Conservation (phyloP, 23 red algal species). For the Gracilaria gracilis region DNA sequence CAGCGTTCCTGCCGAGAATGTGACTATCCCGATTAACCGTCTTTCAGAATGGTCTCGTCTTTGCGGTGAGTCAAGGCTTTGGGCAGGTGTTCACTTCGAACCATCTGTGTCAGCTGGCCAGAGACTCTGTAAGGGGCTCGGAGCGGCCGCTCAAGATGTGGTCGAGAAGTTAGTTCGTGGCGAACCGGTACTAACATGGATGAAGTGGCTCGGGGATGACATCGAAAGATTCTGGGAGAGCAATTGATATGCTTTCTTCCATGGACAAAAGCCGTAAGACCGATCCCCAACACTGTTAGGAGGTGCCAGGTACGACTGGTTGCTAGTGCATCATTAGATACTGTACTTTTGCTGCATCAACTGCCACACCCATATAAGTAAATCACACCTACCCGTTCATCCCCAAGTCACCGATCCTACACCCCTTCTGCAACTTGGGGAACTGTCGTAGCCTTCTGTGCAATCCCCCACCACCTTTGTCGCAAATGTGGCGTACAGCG, state of each 20-base stretch:
- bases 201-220: not conserved
- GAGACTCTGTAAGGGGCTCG: slow-evolving; percentile 36
- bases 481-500: no score
- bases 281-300: no score
- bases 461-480: no score
- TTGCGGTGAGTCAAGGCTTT: slow-evolving; percentile 38
- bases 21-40: not conserved
- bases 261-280: no score
- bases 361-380: no score
- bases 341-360: no score
- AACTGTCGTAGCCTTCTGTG: no score
- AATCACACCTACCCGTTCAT: no score
- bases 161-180: not conserved
- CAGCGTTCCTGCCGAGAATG: not conserved
- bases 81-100: slow-evolving; percentile 62
- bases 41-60: not conserved
- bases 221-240: slow-evolving; percentile 2
- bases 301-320: no score
- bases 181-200: not conserved
- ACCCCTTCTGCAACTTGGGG: no score
- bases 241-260: not conserved
- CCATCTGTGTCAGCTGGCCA: slow-evolving; percentile 21
- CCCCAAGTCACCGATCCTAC: no score
- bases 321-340: no score
- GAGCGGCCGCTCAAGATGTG: not conserved